Evolutionary conservation across 208 protist species (phyloP), one percentile per base, ranked within the genome.

Genomic region (Leishmania lainsoni): DNA sequence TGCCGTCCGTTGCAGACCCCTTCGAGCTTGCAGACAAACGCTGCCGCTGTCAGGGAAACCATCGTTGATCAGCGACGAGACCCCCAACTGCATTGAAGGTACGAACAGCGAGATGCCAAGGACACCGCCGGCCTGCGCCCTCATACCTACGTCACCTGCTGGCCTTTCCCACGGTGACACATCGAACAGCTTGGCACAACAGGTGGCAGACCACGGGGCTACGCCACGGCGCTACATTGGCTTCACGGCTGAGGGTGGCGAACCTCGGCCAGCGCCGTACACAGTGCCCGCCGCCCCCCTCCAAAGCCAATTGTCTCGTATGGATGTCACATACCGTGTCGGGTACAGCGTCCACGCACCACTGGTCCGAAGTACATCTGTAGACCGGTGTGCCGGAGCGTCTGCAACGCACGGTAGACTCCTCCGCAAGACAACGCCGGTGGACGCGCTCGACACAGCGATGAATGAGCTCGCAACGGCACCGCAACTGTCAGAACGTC

Each of bases 341-440:
- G 51, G 51, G 26, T 85, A 81, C 56, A 26, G 35, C 61, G 69
- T 12, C 42, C 56, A 45, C 4, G 77, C 73, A 10, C 77, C 77
- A n/a, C 71, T 76, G 22, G 78, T 85, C 10, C 73, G 81, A 29
- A 71, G 72, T 22, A 14, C 71, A 20, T 75, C 58, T 75, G 48
- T 58, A 17, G 76, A 79, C 6, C 22, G 48, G 5, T 26, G 17
- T 10, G 16, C 51, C 14, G 17, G 71, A 35, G n/a, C 29, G 51
- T 22, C 74, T 6, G 22, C 32, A 35, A 14, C 45, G 52, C 56
- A 49, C 74, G 52, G 54, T 58, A 17, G 35, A 29, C n/a, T 68
- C 52, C 54, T 77, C 32, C 74, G 32, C 74, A 17, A 12, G 22
- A 65, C 32, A 32, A 10, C 26, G 26, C 39, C 39, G 6, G 17